Evolutionary conservation across 352 stramenopile species (phyloP).

Genomic region (Aphanomyces cochlioides): DNA sequence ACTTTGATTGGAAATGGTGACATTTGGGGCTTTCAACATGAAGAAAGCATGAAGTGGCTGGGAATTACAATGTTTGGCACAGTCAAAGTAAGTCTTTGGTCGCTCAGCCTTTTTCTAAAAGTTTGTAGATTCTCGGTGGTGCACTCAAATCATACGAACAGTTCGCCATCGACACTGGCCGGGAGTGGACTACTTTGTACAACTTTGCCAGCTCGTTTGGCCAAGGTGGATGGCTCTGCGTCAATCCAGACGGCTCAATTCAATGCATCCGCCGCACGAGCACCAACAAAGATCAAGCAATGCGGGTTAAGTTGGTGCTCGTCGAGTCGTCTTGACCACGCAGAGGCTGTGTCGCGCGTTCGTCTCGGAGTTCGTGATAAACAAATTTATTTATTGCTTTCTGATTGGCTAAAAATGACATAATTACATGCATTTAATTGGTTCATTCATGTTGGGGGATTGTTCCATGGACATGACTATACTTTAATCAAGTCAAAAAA

Average conservation of each 20-base stretch:
- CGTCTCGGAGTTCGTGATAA: neutral
- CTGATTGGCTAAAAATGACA: conserved; percentile 1
- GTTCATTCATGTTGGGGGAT: conserved; percentile 12
- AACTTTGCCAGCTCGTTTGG: conserved; percentile 71
- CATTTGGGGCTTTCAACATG: conserved; percentile 75
- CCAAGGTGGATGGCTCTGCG: conserved; percentile 55
- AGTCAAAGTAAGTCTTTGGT: conserved; percentile 38
- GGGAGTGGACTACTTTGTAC: conserved; percentile 53
- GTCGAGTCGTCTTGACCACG: conserved; percentile 37
- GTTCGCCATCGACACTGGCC: conserved; percentile 52
- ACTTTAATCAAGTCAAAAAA: conserved; percentile 5
- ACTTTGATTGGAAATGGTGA: conserved; percentile 71
- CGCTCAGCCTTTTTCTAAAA: neutral
- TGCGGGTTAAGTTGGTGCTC: conserved; percentile 56
- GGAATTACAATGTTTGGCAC: conserved; percentile 67
- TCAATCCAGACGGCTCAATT: conserved; percentile 37
- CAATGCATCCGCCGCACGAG: conserved; percentile 53
- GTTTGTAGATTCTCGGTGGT: conserved; percentile 38
- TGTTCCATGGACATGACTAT: neutral
- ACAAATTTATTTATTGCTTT: neutral
- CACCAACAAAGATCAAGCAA: conserved; percentile 59
- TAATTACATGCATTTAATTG: conserved; percentile 10
- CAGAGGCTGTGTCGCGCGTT: neutral
- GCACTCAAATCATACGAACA: conserved; percentile 76
- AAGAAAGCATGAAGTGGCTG: conserved; percentile 59